These are phyloP conservation scores for Colletotrichum nymphaeae DNA, from an alignment of 2,329 filamentous ascomycete species.

Conservation along the genomic window DNA sequence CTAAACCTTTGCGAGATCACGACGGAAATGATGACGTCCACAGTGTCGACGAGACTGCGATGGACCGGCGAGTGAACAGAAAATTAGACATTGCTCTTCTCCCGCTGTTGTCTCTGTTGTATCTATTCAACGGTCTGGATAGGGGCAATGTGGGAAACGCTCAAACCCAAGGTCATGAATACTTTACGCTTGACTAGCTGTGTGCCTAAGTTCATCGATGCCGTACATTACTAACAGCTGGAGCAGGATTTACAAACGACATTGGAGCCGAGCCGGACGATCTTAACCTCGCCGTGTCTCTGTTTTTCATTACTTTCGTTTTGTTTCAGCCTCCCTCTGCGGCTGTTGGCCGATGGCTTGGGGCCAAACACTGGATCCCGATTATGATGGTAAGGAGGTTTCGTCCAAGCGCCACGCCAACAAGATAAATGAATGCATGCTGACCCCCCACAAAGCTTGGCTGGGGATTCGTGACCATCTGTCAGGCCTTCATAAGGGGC, in stretches of 20 bases:
- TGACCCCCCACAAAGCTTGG: conserved; percentile 43
- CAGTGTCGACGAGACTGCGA: background rate
- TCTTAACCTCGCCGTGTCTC: conserved; percentile 65
- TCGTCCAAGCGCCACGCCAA: conserved; percentile 50
- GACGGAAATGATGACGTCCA: background rate
- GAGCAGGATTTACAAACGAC: conserved; percentile 60
- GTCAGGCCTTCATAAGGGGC: conserved; percentile 44
- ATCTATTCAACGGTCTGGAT: conserved; percentile 54
- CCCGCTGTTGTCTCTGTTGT: conserved; percentile 52
- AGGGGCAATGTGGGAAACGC: conserved; percentile 55
- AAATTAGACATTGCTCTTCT: conserved; percentile 50
- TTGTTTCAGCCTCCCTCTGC: conserved; percentile 66
- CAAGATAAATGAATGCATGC: conserved; percentile 54
- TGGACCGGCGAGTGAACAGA: conserved; percentile 43
- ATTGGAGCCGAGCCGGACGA: conserved; percentile 62
- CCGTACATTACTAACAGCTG: background rate
- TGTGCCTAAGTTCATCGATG: background rate
- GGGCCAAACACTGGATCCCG: conserved; percentile 66
- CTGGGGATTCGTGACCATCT: conserved; percentile 44
- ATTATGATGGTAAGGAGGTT: conserved; percentile 61
- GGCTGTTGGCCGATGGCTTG: conserved; percentile 49
- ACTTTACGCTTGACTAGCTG: background rate
- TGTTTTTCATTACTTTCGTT: conserved; percentile 71
- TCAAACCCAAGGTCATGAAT: conserved; percentile 47
- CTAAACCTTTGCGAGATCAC: background rate